A percentile compares a stretch with the other conserved stretches of the same genome.
Conservation (phyloP, 2,329 filamentous ascomycete genomes). For the Colletotrichum ledebouriae region DNA sequence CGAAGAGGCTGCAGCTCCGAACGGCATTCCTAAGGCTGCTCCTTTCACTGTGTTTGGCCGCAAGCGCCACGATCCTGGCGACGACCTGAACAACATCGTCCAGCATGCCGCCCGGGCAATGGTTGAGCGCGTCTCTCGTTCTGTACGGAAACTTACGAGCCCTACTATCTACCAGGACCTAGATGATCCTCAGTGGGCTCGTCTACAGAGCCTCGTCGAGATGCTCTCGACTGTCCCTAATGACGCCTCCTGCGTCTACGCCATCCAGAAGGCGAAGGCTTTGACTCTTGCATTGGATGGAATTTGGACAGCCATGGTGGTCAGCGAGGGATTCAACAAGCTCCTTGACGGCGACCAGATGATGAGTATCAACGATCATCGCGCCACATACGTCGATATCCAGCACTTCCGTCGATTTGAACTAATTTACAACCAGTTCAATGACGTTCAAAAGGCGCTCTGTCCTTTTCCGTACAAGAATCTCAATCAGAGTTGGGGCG, state of each 20-base stretch:
- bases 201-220: slow-evolving; percentile 46
- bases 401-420: slow-evolving; percentile 46
- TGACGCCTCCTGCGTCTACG: slow-evolving; percentile 31
- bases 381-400: slow-evolving; percentile 54
- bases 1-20: slow-evolving; percentile 49
- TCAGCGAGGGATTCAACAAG: slow-evolving; percentile 16
- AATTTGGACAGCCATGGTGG: slow-evolving; percentile 17
- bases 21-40: slow-evolving; percentile 36
- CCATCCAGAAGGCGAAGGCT: slow-evolving; percentile 41
- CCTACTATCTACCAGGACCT: slow-evolving; percentile 50
- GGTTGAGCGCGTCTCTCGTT: slow-evolving; percentile 58
- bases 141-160: slow-evolving; percentile 51
- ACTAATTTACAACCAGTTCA: slow-evolving; percentile 47
- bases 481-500: slow-evolving; percentile 37
- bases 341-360: neutral
- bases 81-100: slow-evolving; percentile 68
- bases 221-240: slow-evolving; percentile 43
- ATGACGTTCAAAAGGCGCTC: slow-evolving; percentile 52
- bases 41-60: slow-evolving; percentile 60
- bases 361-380: slow-evolving; percentile 50
- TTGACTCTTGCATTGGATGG: slow-evolving; percentile 40
- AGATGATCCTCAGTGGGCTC: slow-evolving; percentile 52
- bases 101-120: slow-evolving; percentile 70
- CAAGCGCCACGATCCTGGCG: slow-evolving; percentile 60
- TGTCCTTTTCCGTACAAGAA: slow-evolving; percentile 55